Base-by-base conservation (phyloP, 805 yeast genomes). In the Ogataea pilisensis region DNA sequence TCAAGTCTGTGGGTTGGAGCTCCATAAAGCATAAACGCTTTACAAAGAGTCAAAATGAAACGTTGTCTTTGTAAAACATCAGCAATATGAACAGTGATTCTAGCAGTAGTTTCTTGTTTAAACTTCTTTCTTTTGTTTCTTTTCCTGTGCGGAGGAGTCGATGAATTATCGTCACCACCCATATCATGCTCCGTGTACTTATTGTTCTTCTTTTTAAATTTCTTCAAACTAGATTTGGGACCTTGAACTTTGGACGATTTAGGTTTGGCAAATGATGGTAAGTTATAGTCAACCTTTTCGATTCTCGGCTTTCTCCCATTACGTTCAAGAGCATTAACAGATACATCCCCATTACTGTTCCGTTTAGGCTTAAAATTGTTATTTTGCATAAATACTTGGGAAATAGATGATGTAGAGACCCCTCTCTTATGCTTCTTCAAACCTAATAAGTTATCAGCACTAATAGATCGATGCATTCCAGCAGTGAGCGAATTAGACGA, bases 1-100 rank as follows among this genome's bases (percentile, higher is more conserved):
- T 91, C 98, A 38, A 91, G 64, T 55, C 98, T 74, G 61, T 91
- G 97, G 1, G 96, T 89, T 1, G 98, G 98, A 0, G 98, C 98
- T 22, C 98, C 98, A 54, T 79, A 91, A 43, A 86, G 65, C 98
- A 91, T 90, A 40, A 91, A 69, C 0, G 95, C 95, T 34, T 86
- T 78, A 58, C 97, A 90, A 66, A 91, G 72, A 27, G 91, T 73
- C 51, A 90, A 64, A 43, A 91, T 82, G 57, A 91, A 91, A 36
- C 90, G 69, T 58, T 90, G 96, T 42, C 96, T 74, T 58, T 90
- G 95, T 18, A 90, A 66, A 18, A 88, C 76, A 53, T 85, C 95
- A 0, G 95, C 93, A 52, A 90, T 86, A 58, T 91, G 97, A 11
- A 91, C 95, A 0, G 97, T 91, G 53, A 90, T 90, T 42, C 85